phyloP scores from a whole-genome alignment of 768 basidiomycete genomes.

The Mycena crocata region DNA sequence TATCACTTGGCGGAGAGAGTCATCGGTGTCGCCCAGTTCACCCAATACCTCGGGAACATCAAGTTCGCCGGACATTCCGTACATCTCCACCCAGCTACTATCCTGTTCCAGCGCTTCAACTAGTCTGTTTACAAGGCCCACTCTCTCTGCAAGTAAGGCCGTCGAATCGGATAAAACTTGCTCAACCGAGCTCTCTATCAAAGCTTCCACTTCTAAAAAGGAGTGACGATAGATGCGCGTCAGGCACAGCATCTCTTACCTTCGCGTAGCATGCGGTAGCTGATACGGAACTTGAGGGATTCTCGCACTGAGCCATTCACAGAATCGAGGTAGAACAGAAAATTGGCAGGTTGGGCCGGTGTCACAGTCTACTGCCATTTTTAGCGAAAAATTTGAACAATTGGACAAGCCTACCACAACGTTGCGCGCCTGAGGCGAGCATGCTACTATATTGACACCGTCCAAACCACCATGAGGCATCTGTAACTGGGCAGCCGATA shows the following conservation, averaged over 20 bases:
- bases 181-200: constrained; percentile 65
- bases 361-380: constrained; percentile 70
- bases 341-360: constrained; percentile 79
- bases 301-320: constrained; percentile 72
- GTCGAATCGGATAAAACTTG: constrained; percentile 52
- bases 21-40: constrained; percentile 43
- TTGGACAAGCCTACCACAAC: constrained; percentile 56
- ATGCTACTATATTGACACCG: constrained; percentile 64
- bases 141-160: constrained; percentile 51
- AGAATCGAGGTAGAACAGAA: constrained; percentile 84
- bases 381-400: constrained; percentile 13
- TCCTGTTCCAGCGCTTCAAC: constrained; percentile 72
- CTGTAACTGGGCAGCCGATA: constrained; percentile 69
- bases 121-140: constrained; percentile 58
- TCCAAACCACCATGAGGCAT: constrained; percentile 55
- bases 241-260: constrained; percentile 56
- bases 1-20: constrained; percentile 46
- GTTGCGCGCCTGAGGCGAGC: constrained; percentile 56
- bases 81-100: constrained; percentile 75
- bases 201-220: constrained; percentile 70
- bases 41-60: constrained; percentile 59
- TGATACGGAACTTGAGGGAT: constrained; percentile 70
- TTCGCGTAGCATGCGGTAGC: constrained; percentile 85
- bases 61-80: constrained; percentile 78
- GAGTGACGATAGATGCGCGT: constrained; percentile 7